A percentile compares a stretch with the other conserved stretches of the same genome.
phyloP scores from a whole-genome alignment of 441 rosid genomes.

The Bruguiera hainesii region DNA sequence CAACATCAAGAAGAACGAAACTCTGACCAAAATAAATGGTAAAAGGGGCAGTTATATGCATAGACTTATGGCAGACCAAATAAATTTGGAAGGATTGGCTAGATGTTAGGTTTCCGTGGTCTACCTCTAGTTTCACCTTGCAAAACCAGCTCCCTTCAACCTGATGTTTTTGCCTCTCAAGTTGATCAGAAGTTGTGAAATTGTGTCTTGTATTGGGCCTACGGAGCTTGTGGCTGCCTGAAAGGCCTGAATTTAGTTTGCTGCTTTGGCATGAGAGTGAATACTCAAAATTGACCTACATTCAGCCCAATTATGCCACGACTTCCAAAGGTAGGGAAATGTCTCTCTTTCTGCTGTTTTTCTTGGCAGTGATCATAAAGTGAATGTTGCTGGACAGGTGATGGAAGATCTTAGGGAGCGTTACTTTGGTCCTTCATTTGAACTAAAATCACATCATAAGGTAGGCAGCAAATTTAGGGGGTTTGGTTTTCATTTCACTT shows the following conservation, averaged over 20 bases:
- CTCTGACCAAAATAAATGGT: no score
- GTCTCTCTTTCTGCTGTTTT: conserved; percentile 2
- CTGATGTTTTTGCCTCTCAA: background rate
- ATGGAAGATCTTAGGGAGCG: conserved; percentile 84
- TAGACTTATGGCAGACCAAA: background rate
- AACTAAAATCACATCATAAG: conserved; percentile 79
- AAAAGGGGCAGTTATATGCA: no score
- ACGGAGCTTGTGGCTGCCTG: background rate
- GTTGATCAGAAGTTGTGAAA: background rate
- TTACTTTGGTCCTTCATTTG: conserved; percentile 83
- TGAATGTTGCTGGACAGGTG: conserved; percentile 39
- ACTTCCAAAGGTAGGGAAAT: background rate
- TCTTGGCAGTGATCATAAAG: conserved; percentile 5
- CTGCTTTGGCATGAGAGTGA: background rate
- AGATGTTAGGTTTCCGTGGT: background rate
- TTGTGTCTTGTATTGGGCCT: background rate
- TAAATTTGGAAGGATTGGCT: background rate
- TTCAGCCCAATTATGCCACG: background rate
- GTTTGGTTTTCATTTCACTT: conserved; percentile 8
- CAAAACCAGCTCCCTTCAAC: background rate
- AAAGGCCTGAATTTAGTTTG: background rate
- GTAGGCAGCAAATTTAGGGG: conserved; percentile 29
- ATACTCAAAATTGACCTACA: no score
- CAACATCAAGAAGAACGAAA: no score
- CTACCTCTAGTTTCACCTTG: background rate